These are phyloP conservation scores for Lasiodiplodia citricola DNA, from an alignment of 2,329 filamentous ascomycete genomes.

Conservation along the genomic window DNA sequence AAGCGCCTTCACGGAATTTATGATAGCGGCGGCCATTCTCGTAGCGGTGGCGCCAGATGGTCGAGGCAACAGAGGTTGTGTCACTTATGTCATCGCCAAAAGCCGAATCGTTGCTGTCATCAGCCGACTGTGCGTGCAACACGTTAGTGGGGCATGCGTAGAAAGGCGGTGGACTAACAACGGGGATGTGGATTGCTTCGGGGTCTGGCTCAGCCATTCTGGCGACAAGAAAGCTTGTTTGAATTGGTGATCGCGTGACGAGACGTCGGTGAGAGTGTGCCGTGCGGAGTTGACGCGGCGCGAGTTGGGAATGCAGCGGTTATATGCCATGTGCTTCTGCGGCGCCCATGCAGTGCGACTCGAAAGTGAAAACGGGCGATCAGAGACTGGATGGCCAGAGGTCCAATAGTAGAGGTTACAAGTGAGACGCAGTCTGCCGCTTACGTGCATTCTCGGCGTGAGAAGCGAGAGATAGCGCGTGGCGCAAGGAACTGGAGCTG, in stretches of 20 bases:
- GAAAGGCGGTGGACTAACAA: neutral
- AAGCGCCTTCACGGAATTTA: slow-evolving; percentile 5
- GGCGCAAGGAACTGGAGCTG: neutral
- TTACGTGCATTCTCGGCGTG: neutral
- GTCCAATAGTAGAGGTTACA: neutral
- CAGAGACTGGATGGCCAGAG: neutral
- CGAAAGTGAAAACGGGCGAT: neutral
- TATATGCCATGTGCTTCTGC: slow-evolving; percentile 2
- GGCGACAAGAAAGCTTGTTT: neutral
- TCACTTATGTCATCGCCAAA: slow-evolving; percentile 37
- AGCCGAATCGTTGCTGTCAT: slow-evolving; percentile 35
- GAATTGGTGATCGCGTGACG: neutral
- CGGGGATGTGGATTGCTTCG: neutral
- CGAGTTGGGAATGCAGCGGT: neutral
- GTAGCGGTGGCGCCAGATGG: slow-evolving; percentile 38
- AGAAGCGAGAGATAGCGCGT: neutral
- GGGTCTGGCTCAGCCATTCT: neutral
- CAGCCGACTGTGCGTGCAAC: neutral
- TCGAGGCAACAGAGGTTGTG: slow-evolving; percentile 38
- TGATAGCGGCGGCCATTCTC: slow-evolving; percentile 28
- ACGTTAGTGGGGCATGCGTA: neutral
- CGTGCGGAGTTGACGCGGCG: neutral
- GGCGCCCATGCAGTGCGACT: neutral
- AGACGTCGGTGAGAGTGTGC: neutral
- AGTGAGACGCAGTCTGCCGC: neutral